Evolutionary conservation across 163 green algal species (phyloP), one percentile per base, ranked within the genome.

Genomic region (Smithsoniella earleae): DNA sequence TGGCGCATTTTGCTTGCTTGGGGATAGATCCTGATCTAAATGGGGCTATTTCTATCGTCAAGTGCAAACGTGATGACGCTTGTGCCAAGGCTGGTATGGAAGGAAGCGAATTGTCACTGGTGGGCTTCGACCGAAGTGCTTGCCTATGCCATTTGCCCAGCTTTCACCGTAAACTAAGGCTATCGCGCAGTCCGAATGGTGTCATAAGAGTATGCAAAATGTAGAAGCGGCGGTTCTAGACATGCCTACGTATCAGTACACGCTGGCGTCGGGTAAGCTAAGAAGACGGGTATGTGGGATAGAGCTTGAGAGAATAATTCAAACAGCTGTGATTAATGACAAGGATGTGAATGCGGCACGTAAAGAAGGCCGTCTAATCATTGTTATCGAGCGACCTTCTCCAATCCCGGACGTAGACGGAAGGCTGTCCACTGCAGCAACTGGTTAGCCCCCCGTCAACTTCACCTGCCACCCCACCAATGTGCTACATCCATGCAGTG

Each of bases 211-310:
- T n/a, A n/a, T n/a, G n/a, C n/a, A n/a, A n/a, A n/a, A n/a, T 69
- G 58, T 40, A 30, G n/a, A 25, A 43, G 27, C 34, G 58, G 58
- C 58, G 8, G 5, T 69, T 4, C 43, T 30, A 33, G 58, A 69
- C 58, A 69, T 69, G 58, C 58, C 58, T 20, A 69, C 58, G 27
- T 69, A 69, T 31, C 31, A 69, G 58, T 69, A 69, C 43, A 30
- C 30, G n/a, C 58, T 69, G 27, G 58, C 58, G 28, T 69, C 58
- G 20, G 58, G 58, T n/a, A 69, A 69, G 58, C 1, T 69, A 16
- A 69, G 34, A 33, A 30, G 58, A 6, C 20, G 58, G 27, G 58
- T 69, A 45, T 69, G 58, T 13, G 58, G 58, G 30, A 22, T 69
- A 28, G 58, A 69, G 34, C 25, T 69, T n/a, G 16, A 69, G 22